A percentile compares a stretch with the other conserved stretches of the same genome.
phyloP scores from a whole-genome alignment of 1,284 basidiomycete genomes.

The Rhodotorula sp. region DNA sequence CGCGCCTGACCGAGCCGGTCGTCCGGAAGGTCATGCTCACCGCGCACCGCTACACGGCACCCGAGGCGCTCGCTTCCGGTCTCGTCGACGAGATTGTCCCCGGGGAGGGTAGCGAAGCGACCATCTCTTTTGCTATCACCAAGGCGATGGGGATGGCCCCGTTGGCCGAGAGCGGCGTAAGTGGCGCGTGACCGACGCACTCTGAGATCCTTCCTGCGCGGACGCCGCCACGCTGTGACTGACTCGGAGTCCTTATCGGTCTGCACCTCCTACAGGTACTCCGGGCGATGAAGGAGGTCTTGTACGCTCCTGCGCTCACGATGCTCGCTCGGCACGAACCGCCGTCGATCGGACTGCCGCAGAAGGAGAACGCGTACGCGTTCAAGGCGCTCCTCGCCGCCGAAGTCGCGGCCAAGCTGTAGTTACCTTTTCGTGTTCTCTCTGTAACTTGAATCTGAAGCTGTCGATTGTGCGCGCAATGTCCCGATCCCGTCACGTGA shows the following conservation, averaged over 20 bases:
- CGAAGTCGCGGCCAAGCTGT: constrained; percentile 11
- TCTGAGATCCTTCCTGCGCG: neutral
- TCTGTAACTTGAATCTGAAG: too few species aligned
- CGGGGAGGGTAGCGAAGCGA: constrained; percentile 16
- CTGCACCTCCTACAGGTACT: constrained; percentile 10
- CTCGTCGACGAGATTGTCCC: constrained; percentile 34
- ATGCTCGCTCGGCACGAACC: constrained; percentile 20
- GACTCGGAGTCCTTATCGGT: too few species aligned
- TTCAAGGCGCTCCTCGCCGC: constrained; percentile 11
- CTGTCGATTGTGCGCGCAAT: neutral
- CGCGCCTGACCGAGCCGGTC: constrained; percentile 19
- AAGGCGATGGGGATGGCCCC: constrained; percentile 9
- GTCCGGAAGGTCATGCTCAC: constrained; percentile 30
- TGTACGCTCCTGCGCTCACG: constrained; percentile 17
- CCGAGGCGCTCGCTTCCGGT: constrained; percentile 28
- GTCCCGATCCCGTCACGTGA: too few species aligned
- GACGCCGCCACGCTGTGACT: neutral
- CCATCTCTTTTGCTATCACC: constrained; percentile 23
- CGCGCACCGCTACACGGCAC: constrained; percentile 29
- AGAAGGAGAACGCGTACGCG: neutral
- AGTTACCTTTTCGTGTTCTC: neutral
- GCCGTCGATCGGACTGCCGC: neutral
- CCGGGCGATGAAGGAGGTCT: constrained; percentile 23
- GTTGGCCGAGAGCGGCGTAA: constrained; percentile 22
- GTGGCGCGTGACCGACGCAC: neutral